A percentile compares a stretch with the other conserved stretches of the same genome.
Conservation (phyloP, 139 green algal genomes). For the Micromonas pusilla region DNA sequence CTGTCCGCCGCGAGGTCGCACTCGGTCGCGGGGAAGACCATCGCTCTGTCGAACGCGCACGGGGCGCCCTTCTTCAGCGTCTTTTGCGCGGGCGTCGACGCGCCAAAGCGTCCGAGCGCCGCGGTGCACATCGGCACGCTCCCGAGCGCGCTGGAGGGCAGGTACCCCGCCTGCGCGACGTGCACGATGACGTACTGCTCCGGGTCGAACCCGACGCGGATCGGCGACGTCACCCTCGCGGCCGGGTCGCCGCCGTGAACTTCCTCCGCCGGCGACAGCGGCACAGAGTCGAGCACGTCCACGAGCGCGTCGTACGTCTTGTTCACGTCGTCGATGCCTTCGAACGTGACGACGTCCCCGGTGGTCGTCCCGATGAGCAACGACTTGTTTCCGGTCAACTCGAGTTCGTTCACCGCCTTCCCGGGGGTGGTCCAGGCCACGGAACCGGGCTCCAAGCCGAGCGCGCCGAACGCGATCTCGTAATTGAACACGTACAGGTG, state of each 20-base stretch:
- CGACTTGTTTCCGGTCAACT: neutral
- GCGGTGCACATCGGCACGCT: neutral
- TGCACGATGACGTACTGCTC: slow-evolving; percentile 17
- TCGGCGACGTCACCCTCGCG: neutral
- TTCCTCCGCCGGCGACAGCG: neutral
- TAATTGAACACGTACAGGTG: slow-evolving; percentile 8
- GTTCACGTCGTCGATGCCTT: neutral
- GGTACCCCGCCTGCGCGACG: neutral
- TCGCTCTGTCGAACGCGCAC: neutral
- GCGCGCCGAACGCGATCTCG: neutral
- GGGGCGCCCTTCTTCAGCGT: neutral
- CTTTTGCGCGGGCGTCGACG: neutral
- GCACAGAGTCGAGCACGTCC: neutral
- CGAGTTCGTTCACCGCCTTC: neutral
- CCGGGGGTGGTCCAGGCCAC: neutral
- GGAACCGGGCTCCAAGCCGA: neutral
- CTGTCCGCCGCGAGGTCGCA: neutral
- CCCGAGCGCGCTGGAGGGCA: neutral
- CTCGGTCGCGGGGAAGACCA: neutral
- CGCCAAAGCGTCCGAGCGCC: neutral
- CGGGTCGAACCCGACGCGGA: neutral
- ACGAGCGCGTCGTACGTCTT: neutral
- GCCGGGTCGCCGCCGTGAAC: neutral
- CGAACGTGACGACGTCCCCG: neutral
- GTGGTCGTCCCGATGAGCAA: neutral